A percentile compares a stretch with the other conserved stretches of the same genome.
phyloP scores from a whole-genome alignment of 164 flowering plant species.

The Aristolochia contorta region DNA sequence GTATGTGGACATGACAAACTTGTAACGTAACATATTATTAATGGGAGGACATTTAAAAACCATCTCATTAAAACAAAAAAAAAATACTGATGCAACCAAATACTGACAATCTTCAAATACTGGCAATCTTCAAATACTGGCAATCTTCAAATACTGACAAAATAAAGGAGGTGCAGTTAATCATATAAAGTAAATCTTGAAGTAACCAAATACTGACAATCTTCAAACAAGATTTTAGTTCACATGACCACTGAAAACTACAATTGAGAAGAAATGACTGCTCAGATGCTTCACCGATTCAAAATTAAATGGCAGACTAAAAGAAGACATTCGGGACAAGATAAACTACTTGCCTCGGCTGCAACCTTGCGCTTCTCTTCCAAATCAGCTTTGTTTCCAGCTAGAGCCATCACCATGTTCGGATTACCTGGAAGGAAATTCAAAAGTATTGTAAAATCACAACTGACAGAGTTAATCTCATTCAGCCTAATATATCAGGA shows the following conservation, averaged over 20 bases:
- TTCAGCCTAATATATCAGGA: not conserved
- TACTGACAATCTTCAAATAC: too few relatives aligned
- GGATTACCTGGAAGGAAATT: constrained; percentile 48
- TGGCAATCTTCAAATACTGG: too few relatives aligned
- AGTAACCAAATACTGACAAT: too few relatives aligned
- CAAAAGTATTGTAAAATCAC: not conserved
- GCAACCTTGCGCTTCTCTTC: constrained; percentile 59
- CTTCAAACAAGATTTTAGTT: too few relatives aligned
- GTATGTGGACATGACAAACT: constrained; percentile 75
- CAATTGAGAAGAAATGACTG: too few relatives aligned
- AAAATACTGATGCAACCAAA: too few relatives aligned
- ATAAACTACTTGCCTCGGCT: constrained; percentile 30
- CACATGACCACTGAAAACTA: too few relatives aligned
- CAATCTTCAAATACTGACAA: too few relatives aligned
- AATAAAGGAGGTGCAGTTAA: too few relatives aligned
- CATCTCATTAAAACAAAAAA: constrained; percentile 50
- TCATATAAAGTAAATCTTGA: too few relatives aligned
- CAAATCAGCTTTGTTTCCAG: constrained; percentile 83
- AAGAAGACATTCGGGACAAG: not conserved
- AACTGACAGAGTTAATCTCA: not conserved
- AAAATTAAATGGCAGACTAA: not conserved
- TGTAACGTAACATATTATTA: constrained; percentile 33
- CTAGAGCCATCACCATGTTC: constrained; percentile 85
- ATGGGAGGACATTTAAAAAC: constrained; percentile 59
- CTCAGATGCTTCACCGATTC: too few relatives aligned